phyloP scores from a whole-genome alignment of 768 basidiomycete genomes.

The Leccinum fibrillosum region DNA sequence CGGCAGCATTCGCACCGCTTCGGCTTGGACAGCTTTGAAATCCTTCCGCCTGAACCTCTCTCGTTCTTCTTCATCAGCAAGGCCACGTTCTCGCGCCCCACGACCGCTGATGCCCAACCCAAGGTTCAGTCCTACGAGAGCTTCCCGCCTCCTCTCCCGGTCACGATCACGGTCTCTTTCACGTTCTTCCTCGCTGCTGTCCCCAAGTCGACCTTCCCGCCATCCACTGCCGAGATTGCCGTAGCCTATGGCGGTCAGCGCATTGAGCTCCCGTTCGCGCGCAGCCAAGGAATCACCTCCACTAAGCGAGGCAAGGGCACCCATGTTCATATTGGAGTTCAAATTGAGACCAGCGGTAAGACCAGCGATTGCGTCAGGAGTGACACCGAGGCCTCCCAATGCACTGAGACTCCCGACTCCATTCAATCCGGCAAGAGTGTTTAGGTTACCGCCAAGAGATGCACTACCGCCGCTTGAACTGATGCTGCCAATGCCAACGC shows the following conservation, averaged over 20 bases:
- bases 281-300: conserved; percentile 30
- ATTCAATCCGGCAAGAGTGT: conserved; percentile 22
- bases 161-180: conserved; percentile 49
- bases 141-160: conserved; percentile 39
- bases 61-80: conserved; percentile 56
- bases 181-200: conserved; percentile 34
- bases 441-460: conserved; percentile 26
- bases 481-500: conserved; percentile 63
- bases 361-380: conserved; percentile 27
- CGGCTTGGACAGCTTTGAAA: conserved; percentile 38
- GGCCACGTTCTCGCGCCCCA: conserved; percentile 59
- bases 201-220: conserved; percentile 35
- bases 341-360: conserved; percentile 30
- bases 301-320: conserved; percentile 22
- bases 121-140: conserved; percentile 40
- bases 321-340: conserved; percentile 27
- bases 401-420: conserved; percentile 27
- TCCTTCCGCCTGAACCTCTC: conserved; percentile 56
- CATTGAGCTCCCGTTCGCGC: conserved; percentile 47
- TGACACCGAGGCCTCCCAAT: conserved; percentile 25
- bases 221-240: conserved; percentile 30
- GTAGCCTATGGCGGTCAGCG: conserved; percentile 48
- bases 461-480: conserved; percentile 27
- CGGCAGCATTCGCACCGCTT: conserved; percentile 37
- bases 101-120: conserved; percentile 34